Percentiles rank a stretch among this genome's conserved stretches.
These are phyloP conservation scores for Dactylis glomerata DNA, from an alignment of 176 grass and related monocot genomes.

Conservation along the genomic window DNA sequence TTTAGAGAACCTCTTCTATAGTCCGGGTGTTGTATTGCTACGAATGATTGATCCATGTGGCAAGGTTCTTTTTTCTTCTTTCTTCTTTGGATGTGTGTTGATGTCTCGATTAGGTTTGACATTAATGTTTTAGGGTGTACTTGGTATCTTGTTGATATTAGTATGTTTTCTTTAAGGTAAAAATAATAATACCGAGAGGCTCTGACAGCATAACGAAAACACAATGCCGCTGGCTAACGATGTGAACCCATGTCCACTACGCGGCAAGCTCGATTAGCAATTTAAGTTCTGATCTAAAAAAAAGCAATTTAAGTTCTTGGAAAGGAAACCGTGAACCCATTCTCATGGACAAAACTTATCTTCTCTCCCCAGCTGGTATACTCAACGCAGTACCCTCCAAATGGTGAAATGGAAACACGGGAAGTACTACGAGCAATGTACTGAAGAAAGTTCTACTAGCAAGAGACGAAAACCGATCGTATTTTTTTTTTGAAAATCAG, in stretches of 20 bases:
- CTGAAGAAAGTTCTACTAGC: too few relatives aligned
- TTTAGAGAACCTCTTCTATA: too few relatives aligned
- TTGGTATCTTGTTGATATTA: too few relatives aligned
- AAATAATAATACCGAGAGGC: neutral
- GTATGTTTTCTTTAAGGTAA: too few relatives aligned
- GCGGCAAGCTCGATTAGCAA: neutral
- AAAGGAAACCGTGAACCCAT: neutral
- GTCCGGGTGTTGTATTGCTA: too few relatives aligned
- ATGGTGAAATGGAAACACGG: neutral
- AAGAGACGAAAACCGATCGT: neutral
- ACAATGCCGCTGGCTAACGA: neutral
- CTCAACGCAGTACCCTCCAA: neutral
- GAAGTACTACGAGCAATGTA: neutral
- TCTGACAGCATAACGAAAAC: neutral
- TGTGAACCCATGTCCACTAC: neutral
- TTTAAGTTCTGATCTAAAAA: neutral
- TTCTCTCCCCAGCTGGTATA: neutral
- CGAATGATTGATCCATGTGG: too few relatives aligned
- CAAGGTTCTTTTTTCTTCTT: too few relatives aligned
- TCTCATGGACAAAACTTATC: neutral
- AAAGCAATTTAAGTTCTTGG: neutral
- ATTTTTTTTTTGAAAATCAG: too few relatives aligned
- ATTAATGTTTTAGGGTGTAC: too few relatives aligned
- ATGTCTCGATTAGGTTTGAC: too few relatives aligned
- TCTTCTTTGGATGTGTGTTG: too few relatives aligned